Conservation (phyloP, 139 green algal genomes). For the Dunaliella sp. region DNA sequence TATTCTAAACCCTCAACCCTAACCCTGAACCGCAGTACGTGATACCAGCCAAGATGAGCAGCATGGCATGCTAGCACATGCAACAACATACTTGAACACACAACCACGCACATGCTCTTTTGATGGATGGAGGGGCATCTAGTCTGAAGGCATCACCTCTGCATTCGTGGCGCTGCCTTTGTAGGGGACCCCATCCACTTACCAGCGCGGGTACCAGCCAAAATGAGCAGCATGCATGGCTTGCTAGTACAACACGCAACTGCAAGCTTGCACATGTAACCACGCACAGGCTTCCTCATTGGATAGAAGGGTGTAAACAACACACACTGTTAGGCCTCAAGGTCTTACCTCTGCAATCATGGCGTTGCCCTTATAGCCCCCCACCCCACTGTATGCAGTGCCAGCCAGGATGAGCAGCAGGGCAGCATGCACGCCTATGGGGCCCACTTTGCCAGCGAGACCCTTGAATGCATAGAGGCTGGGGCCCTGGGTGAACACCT, state of each 20-base stretch:
- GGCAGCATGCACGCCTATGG: slow-evolving; percentile 93
- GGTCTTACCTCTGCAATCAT: slow-evolving; percentile 64
- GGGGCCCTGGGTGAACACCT: slow-evolving; percentile 79
- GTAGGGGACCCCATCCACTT: slow-evolving; percentile 72
- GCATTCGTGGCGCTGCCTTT: slow-evolving; percentile 78
- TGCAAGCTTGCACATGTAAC: too few relatives aligned
- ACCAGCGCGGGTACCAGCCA: slow-evolving; percentile 83
- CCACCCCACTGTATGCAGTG: slow-evolving; percentile 68
- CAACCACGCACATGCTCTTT: too few relatives aligned
- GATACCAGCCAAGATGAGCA: slow-evolving; percentile 83
- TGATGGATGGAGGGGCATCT: too few relatives aligned
- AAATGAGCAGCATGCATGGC: slow-evolving; percentile 88
- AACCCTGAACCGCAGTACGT: too few relatives aligned
- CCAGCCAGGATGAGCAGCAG: slow-evolving; percentile 88
- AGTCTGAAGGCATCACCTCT: slow-evolving; percentile 24
- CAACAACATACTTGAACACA: too few relatives aligned
- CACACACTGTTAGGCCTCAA: too few relatives aligned
- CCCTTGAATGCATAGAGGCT: slow-evolving; percentile 97
- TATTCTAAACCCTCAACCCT: too few relatives aligned
- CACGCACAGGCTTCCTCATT: too few relatives aligned
- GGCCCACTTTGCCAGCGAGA: slow-evolving; percentile 84
- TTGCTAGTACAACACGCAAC: too few relatives aligned
- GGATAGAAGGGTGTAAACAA: too few relatives aligned
- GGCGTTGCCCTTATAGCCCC: slow-evolving; percentile 72
- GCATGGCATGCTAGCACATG: too few relatives aligned